phyloP scores from a whole-genome alignment of 345 rosid genomes.

The Turritis glabra region DNA sequence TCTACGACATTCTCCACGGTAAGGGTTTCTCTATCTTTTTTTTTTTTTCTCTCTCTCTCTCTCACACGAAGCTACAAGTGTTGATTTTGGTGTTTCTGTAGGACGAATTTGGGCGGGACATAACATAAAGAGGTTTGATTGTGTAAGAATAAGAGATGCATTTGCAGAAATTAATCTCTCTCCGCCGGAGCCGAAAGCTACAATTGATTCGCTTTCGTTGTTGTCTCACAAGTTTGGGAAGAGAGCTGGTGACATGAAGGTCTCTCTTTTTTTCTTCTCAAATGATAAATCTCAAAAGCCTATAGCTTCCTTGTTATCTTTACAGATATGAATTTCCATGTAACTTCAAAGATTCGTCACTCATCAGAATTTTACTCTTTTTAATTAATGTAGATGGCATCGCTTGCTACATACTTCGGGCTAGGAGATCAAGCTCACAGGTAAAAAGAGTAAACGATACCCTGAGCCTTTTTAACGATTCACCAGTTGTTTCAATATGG shows the following conservation, averaged over 20 bases:
- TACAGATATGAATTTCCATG: neutral
- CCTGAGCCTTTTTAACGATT: neutral
- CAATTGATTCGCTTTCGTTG: constrained; percentile 69
- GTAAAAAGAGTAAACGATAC: constrained; percentile 32
- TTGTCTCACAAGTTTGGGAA: constrained; percentile 82
- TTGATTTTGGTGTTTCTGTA: constrained; percentile 32
- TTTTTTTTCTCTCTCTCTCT: neutral
- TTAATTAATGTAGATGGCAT: constrained; percentile 64
- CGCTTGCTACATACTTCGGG: constrained; percentile 76
- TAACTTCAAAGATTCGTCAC: neutral
- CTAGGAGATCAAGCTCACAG: constrained; percentile 82
- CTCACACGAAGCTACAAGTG: neutral
- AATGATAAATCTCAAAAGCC: neutral
- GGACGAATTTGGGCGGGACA: constrained; percentile 98
- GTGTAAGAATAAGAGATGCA: constrained; percentile 72
- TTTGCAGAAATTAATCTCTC: constrained; percentile 56
- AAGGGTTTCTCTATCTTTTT: neutral
- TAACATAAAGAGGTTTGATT: constrained; percentile 79
- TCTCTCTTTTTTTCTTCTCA: constrained; percentile 19
- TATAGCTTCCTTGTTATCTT: constrained; percentile 4
- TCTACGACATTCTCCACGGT: constrained; percentile 79
- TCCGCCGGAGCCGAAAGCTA: constrained; percentile 75
- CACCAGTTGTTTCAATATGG: neutral
- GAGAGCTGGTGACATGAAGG: constrained; percentile 97
- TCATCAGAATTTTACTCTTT: neutral